Percentiles rank a stretch among this genome's conserved stretches.
Conservation (phyloP, 352 stramenopile genomes). For the Pythium angustatum region DNA sequence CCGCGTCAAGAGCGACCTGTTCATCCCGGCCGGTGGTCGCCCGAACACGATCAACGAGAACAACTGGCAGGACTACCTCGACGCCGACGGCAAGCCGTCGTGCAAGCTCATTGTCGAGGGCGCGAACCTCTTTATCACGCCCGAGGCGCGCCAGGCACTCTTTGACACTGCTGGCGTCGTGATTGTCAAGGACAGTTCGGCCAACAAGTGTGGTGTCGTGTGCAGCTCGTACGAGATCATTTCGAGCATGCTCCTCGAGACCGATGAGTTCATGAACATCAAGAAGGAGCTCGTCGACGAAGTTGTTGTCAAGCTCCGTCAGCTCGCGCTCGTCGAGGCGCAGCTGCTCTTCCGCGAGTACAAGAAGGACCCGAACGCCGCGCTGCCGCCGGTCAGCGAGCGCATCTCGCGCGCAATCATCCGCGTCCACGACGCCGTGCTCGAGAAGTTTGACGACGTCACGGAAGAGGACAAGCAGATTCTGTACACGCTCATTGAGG, state of each 20-base stretch:
- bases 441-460: conserved; percentile 91
- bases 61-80: conserved; percentile 79
- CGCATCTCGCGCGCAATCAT: conserved; percentile 97
- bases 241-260: conserved; percentile 94
- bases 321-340: conserved; percentile 93
- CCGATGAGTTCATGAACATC: conserved; percentile 96
- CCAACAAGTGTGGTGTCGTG: conserved; percentile 87
- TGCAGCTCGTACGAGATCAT: conserved; percentile 88
- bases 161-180: conserved; percentile 95
- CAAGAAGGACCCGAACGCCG: conserved; percentile 81
- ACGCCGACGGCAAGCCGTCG: conserved; percentile 70
- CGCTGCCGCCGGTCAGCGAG: conserved; percentile 92
- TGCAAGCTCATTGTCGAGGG: conserved; percentile 83
- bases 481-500: conserved; percentile 83
- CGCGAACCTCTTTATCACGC: conserved; percentile 87
- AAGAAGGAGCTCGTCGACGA: conserved; percentile 94
- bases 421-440: conserved; percentile 93
- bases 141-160: conserved; percentile 86
- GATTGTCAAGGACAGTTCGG: conserved; percentile 97
- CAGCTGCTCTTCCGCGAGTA: conserved; percentile 98
- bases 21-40: conserved; percentile 79
- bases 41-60: conserved; percentile 88
- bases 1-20: conserved; percentile 86
- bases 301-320: conserved; percentile 94
- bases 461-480: conserved; percentile 79